These are phyloP conservation scores for Aspergillus melleus DNA, from an alignment of 2,329 filamentous ascomycete species.

Conservation along the genomic window DNA sequence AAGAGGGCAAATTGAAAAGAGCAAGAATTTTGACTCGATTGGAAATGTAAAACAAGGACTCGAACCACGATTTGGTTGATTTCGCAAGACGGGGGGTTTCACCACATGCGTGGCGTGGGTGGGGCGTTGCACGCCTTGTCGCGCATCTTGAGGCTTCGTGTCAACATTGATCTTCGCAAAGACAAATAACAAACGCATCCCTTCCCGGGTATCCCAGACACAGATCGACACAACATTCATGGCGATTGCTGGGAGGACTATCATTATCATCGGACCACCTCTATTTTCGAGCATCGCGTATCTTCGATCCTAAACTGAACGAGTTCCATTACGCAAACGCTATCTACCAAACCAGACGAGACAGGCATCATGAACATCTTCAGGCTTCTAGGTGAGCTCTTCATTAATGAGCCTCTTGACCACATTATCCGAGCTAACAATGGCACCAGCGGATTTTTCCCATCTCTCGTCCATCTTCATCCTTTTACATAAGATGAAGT, in stretches of 20 bases:
- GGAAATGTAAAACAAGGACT: too few relatives aligned
- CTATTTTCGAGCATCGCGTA: neutral
- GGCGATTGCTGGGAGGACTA: neutral
- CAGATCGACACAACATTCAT: conserved; percentile 7
- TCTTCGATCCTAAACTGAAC: neutral
- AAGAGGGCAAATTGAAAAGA: too few relatives aligned
- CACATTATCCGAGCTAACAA: conserved; percentile 13
- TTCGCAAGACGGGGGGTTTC: neutral
- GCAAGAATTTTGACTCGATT: too few relatives aligned
- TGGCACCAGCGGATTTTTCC: conserved; percentile 77
- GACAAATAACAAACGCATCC: neutral
- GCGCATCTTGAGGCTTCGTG: conserved; percentile 39
- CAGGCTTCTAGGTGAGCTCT: conserved; percentile 59
- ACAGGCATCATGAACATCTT: conserved; percentile 66
- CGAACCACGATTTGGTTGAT: too few relatives aligned
- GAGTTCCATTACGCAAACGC: neutral
- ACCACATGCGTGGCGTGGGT: conserved; percentile 15
- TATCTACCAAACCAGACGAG: neutral
- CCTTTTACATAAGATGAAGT: conserved; percentile 93
- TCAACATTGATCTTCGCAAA: conserved; percentile 32
- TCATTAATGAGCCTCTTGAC: neutral
- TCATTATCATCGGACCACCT: neutral
- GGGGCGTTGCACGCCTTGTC: conserved; percentile 10
- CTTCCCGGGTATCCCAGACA: neutral
- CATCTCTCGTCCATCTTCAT: conserved; percentile 94